Conservation (phyloP, 148 eudicot genomes). For the Beta vulgaris region DNA sequence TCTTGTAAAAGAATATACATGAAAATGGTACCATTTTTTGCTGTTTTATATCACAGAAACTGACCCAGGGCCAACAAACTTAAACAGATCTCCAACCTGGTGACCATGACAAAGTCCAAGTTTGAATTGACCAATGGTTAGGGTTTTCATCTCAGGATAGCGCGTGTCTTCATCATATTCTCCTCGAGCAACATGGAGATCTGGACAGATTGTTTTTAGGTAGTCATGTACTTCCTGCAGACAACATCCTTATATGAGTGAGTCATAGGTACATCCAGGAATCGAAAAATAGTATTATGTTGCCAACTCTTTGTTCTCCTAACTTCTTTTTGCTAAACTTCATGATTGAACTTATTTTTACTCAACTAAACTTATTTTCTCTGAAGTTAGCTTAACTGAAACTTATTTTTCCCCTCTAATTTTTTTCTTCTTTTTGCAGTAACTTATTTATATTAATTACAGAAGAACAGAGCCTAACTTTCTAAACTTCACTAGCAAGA, state of each 20-base stretch:
- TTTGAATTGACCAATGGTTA: conserved; percentile 96
- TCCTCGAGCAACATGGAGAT: conserved; percentile 80
- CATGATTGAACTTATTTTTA: too few relatives aligned
- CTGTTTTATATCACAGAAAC: background rate
- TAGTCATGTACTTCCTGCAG: conserved; percentile 96
- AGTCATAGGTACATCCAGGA: background rate
- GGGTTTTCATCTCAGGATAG: conserved; percentile 92
- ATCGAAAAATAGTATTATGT: background rate
- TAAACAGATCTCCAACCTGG: conserved; percentile 53
- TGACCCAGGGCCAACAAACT: background rate
- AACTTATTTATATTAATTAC: too few relatives aligned
- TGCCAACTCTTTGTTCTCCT: background rate
- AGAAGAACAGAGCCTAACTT: too few relatives aligned
- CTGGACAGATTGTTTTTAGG: conserved; percentile 80
- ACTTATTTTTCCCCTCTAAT: too few relatives aligned
- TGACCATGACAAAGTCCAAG: conserved; percentile 98
- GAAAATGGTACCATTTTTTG: background rate
- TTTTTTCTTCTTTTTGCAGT: too few relatives aligned
- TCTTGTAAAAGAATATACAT: background rate
- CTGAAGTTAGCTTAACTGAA: too few relatives aligned
- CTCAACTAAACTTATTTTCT: too few relatives aligned
- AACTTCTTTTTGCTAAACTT: too few relatives aligned
- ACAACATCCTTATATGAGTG: background rate
- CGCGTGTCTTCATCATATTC: conserved; percentile 95
- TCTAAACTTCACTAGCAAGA: background rate